Conservation (phyloP, 805 yeast genomes). For the Metschnikowia orientalis region DNA sequence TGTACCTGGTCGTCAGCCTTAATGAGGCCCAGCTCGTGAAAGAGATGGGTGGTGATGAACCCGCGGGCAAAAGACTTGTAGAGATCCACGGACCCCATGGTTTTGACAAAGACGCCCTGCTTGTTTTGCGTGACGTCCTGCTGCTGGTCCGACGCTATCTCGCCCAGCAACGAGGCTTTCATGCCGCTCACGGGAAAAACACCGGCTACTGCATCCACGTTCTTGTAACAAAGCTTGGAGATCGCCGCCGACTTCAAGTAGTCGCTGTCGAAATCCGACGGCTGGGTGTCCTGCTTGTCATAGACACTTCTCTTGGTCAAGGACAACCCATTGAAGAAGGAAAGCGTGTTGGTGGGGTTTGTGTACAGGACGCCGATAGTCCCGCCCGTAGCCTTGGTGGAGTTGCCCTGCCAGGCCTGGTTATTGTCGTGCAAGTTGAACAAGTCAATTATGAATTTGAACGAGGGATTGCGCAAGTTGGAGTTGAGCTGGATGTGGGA, state of each 20-base stretch:
- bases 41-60: slow-evolving; percentile 45
- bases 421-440: slow-evolving; percentile 38
- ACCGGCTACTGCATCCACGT: slow-evolving; percentile 4
- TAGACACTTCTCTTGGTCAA: slow-evolving; percentile 53
- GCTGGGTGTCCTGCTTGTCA: slow-evolving; percentile 48
- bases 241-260: slow-evolving; percentile 33
- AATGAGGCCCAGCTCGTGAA: slow-evolving; percentile 54
- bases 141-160: slow-evolving; percentile 36
- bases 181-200: slow-evolving; percentile 26
- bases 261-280: slow-evolving; percentile 32
- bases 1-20: slow-evolving; percentile 39
- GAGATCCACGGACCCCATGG: slow-evolving; percentile 25
- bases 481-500: slow-evolving; percentile 43
- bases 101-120: slow-evolving; percentile 30
- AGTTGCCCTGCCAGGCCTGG: slow-evolving; percentile 48
- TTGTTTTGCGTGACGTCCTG: slow-evolving; percentile 20
- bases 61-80: slow-evolving; percentile 43
- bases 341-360: slow-evolving; percentile 22
- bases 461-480: slow-evolving; percentile 44
- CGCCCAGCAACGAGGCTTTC: slow-evolving; percentile 60
- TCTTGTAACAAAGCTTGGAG: slow-evolving; percentile 22
- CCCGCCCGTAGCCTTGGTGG: slow-evolving; percentile 52
- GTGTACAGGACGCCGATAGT: slow-evolving; percentile 45
- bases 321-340: slow-evolving; percentile 50
- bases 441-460: slow-evolving; percentile 35